Percentiles rank a stretch among this genome's conserved stretches.
These are phyloP conservation scores for Candida neerlandica DNA, from an alignment of 1,139 yeast species.

Conservation along the genomic window DNA sequence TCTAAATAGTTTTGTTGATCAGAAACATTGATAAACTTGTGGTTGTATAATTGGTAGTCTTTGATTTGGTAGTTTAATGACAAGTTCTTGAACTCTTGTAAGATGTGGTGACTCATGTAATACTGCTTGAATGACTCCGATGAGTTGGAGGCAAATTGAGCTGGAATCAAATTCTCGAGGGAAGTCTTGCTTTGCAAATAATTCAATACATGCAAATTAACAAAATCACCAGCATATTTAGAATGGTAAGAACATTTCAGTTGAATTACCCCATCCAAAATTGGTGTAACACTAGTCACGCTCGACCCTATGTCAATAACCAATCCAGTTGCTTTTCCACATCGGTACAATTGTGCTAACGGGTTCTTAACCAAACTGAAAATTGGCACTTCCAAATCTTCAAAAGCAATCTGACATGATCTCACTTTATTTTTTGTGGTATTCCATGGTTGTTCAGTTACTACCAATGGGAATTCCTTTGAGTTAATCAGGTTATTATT, in stretches of 20 bases:
- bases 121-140: slow-evolving; percentile 52
- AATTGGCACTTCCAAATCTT: slow-evolving; percentile 63
- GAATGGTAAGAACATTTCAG: slow-evolving; percentile 61
- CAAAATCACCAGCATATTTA: slow-evolving; percentile 70
- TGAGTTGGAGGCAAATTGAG: slow-evolving; percentile 21
- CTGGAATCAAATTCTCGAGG: slow-evolving; percentile 32
- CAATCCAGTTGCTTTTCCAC: slow-evolving; percentile 67
- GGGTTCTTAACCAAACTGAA: slow-evolving; percentile 72
- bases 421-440: slow-evolving; percentile 52
- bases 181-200: slow-evolving; percentile 35
- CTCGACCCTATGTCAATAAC: slow-evolving; percentile 71
- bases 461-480: slow-evolving; percentile 61
- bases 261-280: slow-evolving; percentile 69
- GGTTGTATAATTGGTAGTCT: slow-evolving; percentile 53
- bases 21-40: slow-evolving; percentile 38
- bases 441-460: slow-evolving; percentile 69
- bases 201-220: slow-evolving; percentile 55
- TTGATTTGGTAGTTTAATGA: slow-evolving; percentile 24
- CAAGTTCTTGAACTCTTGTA: slow-evolving; percentile 39
- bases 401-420: slow-evolving; percentile 66
- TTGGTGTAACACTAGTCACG: slow-evolving; percentile 65
- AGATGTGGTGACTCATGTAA: slow-evolving; percentile 42
- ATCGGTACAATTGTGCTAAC: slow-evolving; percentile 66
- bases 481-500: slow-evolving; percentile 44
- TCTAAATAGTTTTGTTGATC: slow-evolving; percentile 50